These are phyloP conservation scores for Gossypioides kirkii DNA, from an alignment of 345 rosid species.

Conservation along the genomic window DNA sequence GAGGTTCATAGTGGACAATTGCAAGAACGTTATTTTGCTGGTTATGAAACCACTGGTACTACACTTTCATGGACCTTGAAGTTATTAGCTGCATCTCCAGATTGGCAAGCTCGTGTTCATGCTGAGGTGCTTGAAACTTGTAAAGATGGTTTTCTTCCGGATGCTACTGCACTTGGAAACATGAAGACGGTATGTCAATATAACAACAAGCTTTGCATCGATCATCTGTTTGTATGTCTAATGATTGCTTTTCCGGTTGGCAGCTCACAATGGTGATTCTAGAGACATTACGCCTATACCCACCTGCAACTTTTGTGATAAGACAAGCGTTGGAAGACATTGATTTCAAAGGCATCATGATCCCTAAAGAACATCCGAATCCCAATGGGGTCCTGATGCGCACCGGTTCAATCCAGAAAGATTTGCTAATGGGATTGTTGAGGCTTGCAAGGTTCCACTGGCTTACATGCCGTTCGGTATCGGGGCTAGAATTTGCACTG, in stretches of 20 bases:
- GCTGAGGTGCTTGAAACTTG: constrained; percentile 28
- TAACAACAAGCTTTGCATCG: not conserved
- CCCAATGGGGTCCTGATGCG: constrained; percentile 43
- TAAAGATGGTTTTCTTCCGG: constrained; percentile 5
- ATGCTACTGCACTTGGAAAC: constrained; percentile 22
- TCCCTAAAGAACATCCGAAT: constrained; percentile 36
- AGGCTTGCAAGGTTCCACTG: constrained; percentile 37
- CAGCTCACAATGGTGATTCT: constrained; percentile 36
- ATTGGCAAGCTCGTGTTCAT: constrained; percentile 46
- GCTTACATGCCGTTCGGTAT: constrained; percentile 42
- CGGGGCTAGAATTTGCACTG: constrained; percentile 39
- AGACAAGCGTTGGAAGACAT: constrained; percentile 26
- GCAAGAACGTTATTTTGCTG: constrained; percentile 53
- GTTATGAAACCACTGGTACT: constrained; percentile 38
- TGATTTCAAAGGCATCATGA: constrained; percentile 26
- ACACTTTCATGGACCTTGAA: constrained; percentile 36
- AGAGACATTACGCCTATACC: constrained; percentile 37
- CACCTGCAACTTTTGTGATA: constrained; percentile 19
- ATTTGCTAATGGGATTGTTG: constrained; percentile 34
- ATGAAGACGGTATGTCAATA: constrained; percentile 25
- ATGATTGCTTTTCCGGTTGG: not conserved
- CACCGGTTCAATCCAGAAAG: constrained; percentile 32
- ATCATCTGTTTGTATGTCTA: not conserved
- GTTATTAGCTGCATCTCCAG: constrained; percentile 35
- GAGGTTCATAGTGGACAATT: constrained; percentile 43